These are phyloP conservation scores for Cyanidioschyzon merolae DNA, from an alignment of 23 red algal genomes.

Conservation along the genomic window DNA sequence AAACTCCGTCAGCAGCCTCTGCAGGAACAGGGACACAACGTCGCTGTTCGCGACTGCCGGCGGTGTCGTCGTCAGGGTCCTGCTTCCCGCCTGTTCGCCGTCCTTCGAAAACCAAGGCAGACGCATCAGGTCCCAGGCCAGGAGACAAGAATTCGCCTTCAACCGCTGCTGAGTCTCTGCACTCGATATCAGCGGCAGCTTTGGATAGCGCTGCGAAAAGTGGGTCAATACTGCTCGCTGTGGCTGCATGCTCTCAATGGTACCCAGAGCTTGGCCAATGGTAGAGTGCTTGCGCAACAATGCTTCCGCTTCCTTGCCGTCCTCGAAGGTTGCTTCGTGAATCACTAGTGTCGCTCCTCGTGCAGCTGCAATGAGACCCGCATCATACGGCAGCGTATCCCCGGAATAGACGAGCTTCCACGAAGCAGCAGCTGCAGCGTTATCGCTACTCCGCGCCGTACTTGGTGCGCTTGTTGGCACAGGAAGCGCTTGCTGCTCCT, in stretches of 20 bases:
- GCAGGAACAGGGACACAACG: background rate
- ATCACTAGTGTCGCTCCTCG: constrained; percentile 41
- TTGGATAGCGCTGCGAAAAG: constrained; percentile 90
- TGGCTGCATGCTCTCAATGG: constrained; percentile 55
- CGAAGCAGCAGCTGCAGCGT: background rate
- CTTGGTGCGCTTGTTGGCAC: too few species aligned
- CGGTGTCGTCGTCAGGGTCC: background rate
- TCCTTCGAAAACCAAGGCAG: background rate
- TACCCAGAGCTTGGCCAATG: constrained; percentile 49
- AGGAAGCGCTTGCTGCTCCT: too few species aligned
- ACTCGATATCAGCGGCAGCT: constrained; percentile 46
- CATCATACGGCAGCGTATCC: constrained; percentile 64
- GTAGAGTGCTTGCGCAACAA: constrained; percentile 63
- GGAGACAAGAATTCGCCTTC: background rate
- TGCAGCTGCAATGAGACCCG: constrained; percentile 40
- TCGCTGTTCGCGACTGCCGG: background rate
- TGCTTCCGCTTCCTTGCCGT: constrained; percentile 42
- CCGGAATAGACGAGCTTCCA: constrained; percentile 95
- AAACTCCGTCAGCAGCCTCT: background rate
- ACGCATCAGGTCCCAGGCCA: constrained; percentile 10
- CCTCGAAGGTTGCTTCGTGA: constrained; percentile 86
- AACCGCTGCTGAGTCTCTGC: background rate
- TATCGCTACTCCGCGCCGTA: background rate
- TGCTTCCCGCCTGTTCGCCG: constrained; percentile 1
- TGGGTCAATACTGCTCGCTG: constrained; percentile 79